Base-by-base conservation (phyloP, 495 filamentous ascomycete species). In the Oidiodendron maius region DNA sequence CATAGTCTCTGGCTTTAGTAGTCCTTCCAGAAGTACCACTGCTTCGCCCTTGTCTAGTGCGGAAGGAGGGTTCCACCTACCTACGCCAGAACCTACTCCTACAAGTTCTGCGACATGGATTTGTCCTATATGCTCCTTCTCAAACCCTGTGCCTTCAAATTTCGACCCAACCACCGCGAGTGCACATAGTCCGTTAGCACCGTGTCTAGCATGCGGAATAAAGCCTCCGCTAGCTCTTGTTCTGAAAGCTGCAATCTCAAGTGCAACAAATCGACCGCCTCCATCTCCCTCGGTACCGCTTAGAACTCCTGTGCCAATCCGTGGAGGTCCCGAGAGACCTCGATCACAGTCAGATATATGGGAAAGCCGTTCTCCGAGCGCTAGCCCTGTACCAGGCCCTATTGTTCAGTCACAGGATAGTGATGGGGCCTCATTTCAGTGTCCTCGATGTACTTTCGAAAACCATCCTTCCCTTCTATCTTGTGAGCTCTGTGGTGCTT, bases 61-160 rank as follows among this genome's bases (percentile, higher is more conserved):
- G 15, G 75, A 76, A 9, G 74, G 74, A 23, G 64, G 76, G 4
- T 61, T 71, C 35, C 64, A 74, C 15, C 61, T 71, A 4, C 65
- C 77, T 21, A 68, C 68, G 9, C 63, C 76, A 24, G 70, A 75
- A 3, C 64, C 71, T 10, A 46, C 71, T 4, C 62, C 73, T 32
- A 59, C 68, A 8, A 81, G 72, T 58, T 72, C 71, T 47, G 90
- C 86, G 3, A 95, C 91, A n/a, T 98, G 93, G 93, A 82, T 98
- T 38, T 98, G 94, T 69, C 85, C 88, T 2, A 97, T 98, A 61
- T 98, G 93, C 68, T 89, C 87, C 37, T 91, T 95, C 61, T 94
- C 93, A n/a, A 99, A 99, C 59, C 85, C 88, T 0, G 78, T 97
- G 2, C 90, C 93, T 0, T 86, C 86, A 13, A 96, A 95, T 61